A percentile compares a stretch with the other conserved stretches of the same genome.
Conservation (phyloP, 768 basidiomycete genomes). For the Suillus subaureus region DNA sequence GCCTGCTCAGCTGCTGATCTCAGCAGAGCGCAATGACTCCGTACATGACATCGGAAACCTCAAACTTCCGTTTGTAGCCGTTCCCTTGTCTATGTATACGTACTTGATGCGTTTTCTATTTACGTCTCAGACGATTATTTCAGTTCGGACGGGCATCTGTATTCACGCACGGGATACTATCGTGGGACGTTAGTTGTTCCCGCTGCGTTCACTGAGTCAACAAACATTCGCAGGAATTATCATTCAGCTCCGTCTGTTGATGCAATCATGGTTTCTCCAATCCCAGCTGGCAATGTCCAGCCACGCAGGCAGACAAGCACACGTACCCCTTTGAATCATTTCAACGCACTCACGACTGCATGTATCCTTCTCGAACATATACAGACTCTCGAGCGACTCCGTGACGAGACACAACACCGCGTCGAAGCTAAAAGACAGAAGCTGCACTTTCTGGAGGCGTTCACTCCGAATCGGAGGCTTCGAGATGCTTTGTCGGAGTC, state of each 20-base stretch:
- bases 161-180: neutral
- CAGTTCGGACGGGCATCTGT: neutral
- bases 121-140: neutral
- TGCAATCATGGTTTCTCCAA: neutral
- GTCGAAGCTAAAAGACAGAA: conserved; percentile 3
- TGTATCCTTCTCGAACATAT: conserved; percentile 31
- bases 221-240: neutral
- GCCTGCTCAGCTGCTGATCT: no score
- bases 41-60: no score
- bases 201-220: neutral
- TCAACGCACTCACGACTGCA: conserved; percentile 31
- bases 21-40: no score
- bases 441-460: neutral
- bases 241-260: neutral
- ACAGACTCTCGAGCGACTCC: conserved; percentile 20
- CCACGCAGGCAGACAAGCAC: neutral
- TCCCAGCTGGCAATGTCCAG: neutral
- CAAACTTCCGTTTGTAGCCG: no score
- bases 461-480: neutral
- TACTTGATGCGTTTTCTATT: neutral
- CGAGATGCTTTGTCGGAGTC: conserved; percentile 2
- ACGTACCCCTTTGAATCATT: conserved; percentile 8
- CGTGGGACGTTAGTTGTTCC: neutral
- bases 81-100: neutral
- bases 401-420: conserved; percentile 8